A percentile compares a stretch with the other conserved stretches of the same genome.
phyloP scores from a whole-genome alignment of 352 stramenopile species.

The Globisporangium paddicum region DNA sequence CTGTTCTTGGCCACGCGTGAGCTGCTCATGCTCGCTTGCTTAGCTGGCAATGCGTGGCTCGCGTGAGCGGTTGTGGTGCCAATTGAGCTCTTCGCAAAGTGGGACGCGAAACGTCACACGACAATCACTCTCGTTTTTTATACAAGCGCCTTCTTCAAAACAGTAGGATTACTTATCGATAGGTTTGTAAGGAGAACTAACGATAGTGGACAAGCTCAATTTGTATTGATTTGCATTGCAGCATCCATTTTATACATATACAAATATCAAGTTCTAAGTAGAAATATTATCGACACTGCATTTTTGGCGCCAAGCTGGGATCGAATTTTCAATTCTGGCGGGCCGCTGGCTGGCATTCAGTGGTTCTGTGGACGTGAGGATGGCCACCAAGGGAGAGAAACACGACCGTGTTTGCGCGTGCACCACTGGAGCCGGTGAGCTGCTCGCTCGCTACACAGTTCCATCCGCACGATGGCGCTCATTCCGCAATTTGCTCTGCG shows the following conservation, averaged over 20 bases:
- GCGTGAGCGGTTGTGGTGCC: background rate
- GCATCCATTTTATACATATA: too few relatives aligned
- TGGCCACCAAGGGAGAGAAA: background rate
- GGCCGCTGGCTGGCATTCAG: background rate
- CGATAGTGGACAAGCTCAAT: background rate
- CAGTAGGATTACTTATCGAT: background rate
- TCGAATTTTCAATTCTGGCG: background rate
- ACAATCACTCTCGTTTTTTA: background rate
- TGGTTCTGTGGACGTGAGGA: background rate
- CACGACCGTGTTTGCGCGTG: background rate
- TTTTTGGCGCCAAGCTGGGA: background rate
- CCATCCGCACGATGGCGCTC: background rate
- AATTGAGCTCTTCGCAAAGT: background rate
- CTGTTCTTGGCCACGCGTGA: background rate
- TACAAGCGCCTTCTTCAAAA: background rate
- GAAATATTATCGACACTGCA: background rate
- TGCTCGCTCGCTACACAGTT: background rate
- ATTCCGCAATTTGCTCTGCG: background rate
- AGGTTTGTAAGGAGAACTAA: too few relatives aligned
- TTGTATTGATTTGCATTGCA: too few relatives aligned
- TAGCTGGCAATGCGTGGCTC: background rate
- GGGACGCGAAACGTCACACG: conserved; percentile 1
- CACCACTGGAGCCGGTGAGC: background rate
- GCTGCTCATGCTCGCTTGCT: conserved; percentile 14
- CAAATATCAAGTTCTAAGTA: background rate